Conservation (phyloP, 805 yeast genomes). For the Metschnikowia arizonensis region DNA sequence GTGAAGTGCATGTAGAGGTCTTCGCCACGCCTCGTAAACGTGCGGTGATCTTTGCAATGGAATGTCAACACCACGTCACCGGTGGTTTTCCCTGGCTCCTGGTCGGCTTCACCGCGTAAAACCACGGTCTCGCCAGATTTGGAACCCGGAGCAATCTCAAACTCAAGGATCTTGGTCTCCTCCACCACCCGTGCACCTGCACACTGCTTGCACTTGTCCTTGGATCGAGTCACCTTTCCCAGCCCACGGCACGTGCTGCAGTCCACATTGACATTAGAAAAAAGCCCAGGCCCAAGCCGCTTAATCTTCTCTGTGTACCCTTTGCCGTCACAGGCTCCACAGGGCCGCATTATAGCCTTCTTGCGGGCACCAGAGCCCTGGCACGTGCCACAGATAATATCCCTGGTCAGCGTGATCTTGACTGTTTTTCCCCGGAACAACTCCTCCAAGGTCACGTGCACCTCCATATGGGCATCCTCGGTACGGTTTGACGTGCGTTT, state of each 20-base stretch:
- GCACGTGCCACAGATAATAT: slow-evolving; percentile 69
- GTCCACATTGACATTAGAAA: slow-evolving; percentile 54
- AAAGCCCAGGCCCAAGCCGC: slow-evolving; percentile 71
- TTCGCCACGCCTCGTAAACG: slow-evolving; percentile 53
- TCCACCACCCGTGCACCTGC: slow-evolving; percentile 57
- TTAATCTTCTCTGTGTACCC: slow-evolving; percentile 60
- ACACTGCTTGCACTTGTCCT: slow-evolving; percentile 78
- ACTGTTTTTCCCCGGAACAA: slow-evolving; percentile 76
- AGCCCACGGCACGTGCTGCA: slow-evolving; percentile 71
- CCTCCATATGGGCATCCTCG: slow-evolving; percentile 62
- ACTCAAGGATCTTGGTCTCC: slow-evolving; percentile 70
- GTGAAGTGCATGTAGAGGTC: slow-evolving; percentile 60
- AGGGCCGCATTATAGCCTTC: slow-evolving; percentile 50
- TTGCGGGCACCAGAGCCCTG: slow-evolving; percentile 71
- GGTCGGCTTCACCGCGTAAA: slow-evolving; percentile 70
- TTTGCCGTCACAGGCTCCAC: slow-evolving; percentile 68
- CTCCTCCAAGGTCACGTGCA: slow-evolving; percentile 67
- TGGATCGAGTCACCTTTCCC: slow-evolving; percentile 56
- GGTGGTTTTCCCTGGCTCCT: slow-evolving; percentile 63
- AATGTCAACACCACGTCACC: slow-evolving; percentile 75
- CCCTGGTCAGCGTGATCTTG: slow-evolving; percentile 67
- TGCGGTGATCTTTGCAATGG: slow-evolving; percentile 44
- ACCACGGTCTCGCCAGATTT: slow-evolving; percentile 56
- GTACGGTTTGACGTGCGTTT: slow-evolving; percentile 37
- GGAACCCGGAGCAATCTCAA: slow-evolving; percentile 72